Evolutionary conservation across 305 asterid species (phyloP).

Genomic region (Fraxinus sp.): DNA sequence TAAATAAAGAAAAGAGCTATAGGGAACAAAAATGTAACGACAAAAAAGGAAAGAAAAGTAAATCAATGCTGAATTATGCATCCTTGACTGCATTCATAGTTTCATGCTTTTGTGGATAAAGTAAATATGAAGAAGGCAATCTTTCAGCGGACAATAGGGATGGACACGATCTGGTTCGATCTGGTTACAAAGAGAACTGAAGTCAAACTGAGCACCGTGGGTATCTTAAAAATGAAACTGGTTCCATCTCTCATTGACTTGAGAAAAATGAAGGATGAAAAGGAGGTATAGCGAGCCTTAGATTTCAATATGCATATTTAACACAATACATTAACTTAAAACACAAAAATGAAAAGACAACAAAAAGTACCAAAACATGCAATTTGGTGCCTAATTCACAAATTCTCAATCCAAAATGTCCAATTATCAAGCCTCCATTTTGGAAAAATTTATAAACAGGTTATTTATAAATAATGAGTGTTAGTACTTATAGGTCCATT

Average conservation of each 20-base stretch:
- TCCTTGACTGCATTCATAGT: background rate
- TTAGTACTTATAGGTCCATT: background rate
- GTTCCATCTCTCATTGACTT: background rate
- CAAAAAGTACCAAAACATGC: background rate
- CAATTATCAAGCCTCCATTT: background rate
- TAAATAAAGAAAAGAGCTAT: background rate
- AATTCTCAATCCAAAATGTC: background rate
- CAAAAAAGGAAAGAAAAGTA: background rate
- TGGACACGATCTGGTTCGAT: background rate
- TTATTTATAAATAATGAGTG: too few relatives aligned
- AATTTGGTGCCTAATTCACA: background rate
- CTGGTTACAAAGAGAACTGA: background rate
- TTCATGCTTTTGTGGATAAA: background rate
- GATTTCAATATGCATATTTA: background rate
- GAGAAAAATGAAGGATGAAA: background rate
- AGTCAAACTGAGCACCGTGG: background rate
- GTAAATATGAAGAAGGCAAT: background rate
- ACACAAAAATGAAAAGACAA: background rate
- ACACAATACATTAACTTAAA: background rate
- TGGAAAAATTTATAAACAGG: background rate
- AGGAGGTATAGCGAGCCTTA: background rate
- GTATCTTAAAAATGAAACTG: background rate
- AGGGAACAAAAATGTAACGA: background rate
- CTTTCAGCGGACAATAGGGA: background rate
- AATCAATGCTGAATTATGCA: background rate